Base-by-base conservation (phyloP, 2,329 filamentous ascomycete species). In the Cladophialophora chaetospira region DNA sequence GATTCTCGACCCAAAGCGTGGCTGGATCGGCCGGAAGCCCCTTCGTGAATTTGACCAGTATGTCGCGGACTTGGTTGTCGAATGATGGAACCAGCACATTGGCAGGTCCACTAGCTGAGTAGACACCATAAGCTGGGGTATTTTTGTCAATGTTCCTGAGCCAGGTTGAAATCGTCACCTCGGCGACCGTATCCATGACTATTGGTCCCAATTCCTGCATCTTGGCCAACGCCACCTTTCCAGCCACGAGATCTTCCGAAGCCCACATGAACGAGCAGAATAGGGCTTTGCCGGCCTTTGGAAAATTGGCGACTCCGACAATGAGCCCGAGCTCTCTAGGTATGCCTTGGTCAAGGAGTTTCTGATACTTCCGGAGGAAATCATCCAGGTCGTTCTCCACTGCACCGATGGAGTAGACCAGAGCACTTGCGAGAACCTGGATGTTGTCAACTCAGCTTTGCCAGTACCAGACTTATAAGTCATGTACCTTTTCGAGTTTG, bases 401-500 rank as follows among this genome's bases (percentile, higher is more conserved):
- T 33, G 29, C 8, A 6, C 29, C 29, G 8, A 33, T 33, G 6
- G 29, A 6, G 35, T 9, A 38, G 15, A 38, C 15, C 8, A 38
- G 5, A n/a, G 9, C 15, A 5, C 35, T n/a, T 11, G 10, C 35
- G n/a, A 13, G 15, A 5, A 38, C n/a, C 35, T 31, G 11, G 28
- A 6, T 5, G 11, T 5, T 11, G 28, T 31, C 28, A 31, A 11
- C n/a, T n/a, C n/a, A n/a, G n/a, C n/a, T 33, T 33, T 38, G 5
- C n/a, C 35, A 38, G 15, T 17, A 38, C 10, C 35, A 15, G 5
- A 5, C 8, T 38, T 38, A 15, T 5, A 15, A 13, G n/a, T 9
- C 10, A 38, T n/a, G 5, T 38, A 71, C 70, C 62, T 68, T 66
- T 21, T 67, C 66, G 2, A 70, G 49, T 2, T 69, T 67, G 53